Base-by-base conservation (phyloP, 805 yeast species). In the Zygotorulaspora sp. region DNA sequence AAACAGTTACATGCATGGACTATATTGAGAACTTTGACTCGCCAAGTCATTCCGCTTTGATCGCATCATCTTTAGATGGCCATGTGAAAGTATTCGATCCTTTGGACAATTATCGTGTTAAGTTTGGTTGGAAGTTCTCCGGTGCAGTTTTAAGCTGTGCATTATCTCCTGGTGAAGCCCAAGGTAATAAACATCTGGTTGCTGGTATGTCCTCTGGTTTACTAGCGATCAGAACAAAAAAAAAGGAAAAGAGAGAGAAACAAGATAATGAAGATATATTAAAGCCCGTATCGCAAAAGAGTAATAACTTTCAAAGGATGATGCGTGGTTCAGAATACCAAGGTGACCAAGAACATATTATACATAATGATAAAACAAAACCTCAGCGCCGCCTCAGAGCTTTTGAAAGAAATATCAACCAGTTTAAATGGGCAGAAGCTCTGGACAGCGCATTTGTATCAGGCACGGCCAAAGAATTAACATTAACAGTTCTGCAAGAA, bases 111-210 rank as follows among this genome's bases (percentile, higher is more conserved):
- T 89, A 90, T 86, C 83, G 82, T 44, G 96, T 90, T 44, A 85
- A 83, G 59, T 90, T 88, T 58, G 97, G 97, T 33, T 90, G 97
- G 97, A 90, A 89, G 63, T 90, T 84, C 57, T 96, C 96, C 23
- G 87, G 90, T 16, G 95, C 95, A 26, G 96, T 92, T 0, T 68
- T 92, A 50, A 72, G 86, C 52, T 80, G 95, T 58, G 97, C 89
- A 10, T 82, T 86, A 8, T 86, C 96, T 6, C 97, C 97, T 18
- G 71, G 60, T 22, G 58, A 50, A 31, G 55, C 59, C 4, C 57
- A 55, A 38, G 61, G 61, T 26, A 62, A 61, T 50, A 83, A 84
- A 65, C 97, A 92, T 67, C 73, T 92, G 47, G 96, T 86, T 24
- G 85, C 92, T 11, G 98, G 98, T 34, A 72, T 92, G 48, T 80